Conservation (phyloP, 2,329 filamentous ascomycete species). For the Botrytis fabae region DNA sequence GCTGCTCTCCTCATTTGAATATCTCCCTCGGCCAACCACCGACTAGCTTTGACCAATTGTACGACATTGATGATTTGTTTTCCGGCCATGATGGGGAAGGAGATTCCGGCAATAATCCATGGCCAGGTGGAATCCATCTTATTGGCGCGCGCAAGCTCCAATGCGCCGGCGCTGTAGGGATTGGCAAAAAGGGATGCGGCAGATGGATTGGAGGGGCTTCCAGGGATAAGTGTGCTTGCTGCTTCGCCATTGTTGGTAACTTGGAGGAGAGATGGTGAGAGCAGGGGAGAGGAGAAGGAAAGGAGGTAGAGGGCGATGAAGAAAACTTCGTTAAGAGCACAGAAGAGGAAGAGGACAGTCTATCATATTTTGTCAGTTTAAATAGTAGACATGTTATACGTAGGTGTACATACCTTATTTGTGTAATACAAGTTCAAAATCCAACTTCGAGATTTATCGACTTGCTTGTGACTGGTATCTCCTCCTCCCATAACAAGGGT, state of each 20-base stretch:
- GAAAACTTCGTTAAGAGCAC: constrained; percentile 89
- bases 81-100: constrained; percentile 80
- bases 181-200: constrained; percentile 76
- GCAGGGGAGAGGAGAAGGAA: constrained; percentile 87
- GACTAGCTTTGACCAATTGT: constrained; percentile 89
- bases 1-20: constrained; percentile 59
- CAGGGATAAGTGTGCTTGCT: constrained; percentile 58
- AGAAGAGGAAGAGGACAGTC: constrained; percentile 89
- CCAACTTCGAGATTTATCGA: constrained; percentile 84
- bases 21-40: constrained; percentile 92
- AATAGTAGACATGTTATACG: neutral
- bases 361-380: constrained; percentile 43
- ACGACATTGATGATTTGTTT: constrained; percentile 96
- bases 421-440: constrained; percentile 95
- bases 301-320: constrained; percentile 98
- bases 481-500: constrained; percentile 84
- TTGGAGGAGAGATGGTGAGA: constrained; percentile 78
- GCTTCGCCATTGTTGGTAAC: constrained; percentile 57
- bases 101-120: constrained; percentile 79
- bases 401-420: constrained; percentile 72
- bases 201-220: constrained; percentile 68
- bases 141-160: constrained; percentile 91
- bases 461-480: constrained; percentile 84
- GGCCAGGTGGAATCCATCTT: constrained; percentile 79
- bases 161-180: constrained; percentile 87